Evolutionary conservation across 106 monocot genomes (phyloP), one percentile per base, ranked within the genome.

Genomic region (Dendrobium officinale): DNA sequence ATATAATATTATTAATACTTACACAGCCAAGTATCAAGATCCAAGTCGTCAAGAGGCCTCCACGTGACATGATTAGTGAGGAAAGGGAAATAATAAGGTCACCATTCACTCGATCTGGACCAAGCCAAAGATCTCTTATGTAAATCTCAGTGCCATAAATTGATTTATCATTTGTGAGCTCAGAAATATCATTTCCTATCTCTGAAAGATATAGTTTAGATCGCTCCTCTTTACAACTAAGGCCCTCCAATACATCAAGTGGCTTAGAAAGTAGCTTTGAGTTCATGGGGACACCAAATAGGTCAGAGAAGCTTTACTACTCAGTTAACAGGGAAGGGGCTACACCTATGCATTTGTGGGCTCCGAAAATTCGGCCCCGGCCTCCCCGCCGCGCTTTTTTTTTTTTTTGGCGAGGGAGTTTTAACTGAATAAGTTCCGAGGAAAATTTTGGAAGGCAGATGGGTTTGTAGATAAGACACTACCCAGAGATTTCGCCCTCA

Each of bases 191-290:
- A 19, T 74, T 74, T 74, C 11, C 17, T 2, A 74, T 42, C 74
- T 42, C 74, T 5, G 74, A 13, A 16, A 74, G 43, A 43, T 19
- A 18, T 6, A 88, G 89, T 78, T 27, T 80, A 7, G 88, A 88
- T 24, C 61, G 78, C 1, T 76, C 51, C 43, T 44, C 74, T 42
- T 81, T 81, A 64, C 77, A 84, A 9, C 80, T 77, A 37, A 81
- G 84, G 75, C n/a, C 84, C 8, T 88, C 88, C 24, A 84, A 31
- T 42, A 26, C 68, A 4, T 79, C 79, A 17, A 86, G 82, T 26
- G 43, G 54, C 83, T 77, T 61, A 1, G 85, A 81, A 15, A 48
- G 37, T 13, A 33, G 80, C 80, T 87, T 79, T 44, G 87, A 90
- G 51, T 42, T 24, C 55, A 49, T 55, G 64, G 42, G 70, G 0